Percentiles rank a stretch among this genome's conserved stretches.
Conservation (phyloP, 1,284 basidiomycete species). For the Malassezia slooffiae region DNA sequence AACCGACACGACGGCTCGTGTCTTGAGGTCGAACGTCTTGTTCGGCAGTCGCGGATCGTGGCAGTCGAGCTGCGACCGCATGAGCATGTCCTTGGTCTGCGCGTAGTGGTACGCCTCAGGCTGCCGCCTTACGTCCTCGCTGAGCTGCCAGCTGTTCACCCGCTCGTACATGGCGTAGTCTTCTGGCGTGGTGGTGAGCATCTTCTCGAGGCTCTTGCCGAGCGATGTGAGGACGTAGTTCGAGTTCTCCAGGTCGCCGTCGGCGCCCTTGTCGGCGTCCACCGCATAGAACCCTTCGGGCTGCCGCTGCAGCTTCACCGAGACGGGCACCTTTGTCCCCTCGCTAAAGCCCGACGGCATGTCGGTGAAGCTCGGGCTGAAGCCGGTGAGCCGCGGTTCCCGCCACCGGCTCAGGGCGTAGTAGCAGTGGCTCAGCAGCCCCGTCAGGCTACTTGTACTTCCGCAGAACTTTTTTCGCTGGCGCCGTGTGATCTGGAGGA, state of each 20-base stretch:
- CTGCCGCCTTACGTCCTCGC: conserved; percentile 48
- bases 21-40: conserved; percentile 90
- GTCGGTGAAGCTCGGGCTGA: conserved; percentile 51
- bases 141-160: conserved; percentile 34
- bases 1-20: conserved; percentile 72
- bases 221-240: conserved; percentile 48
- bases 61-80: conserved; percentile 93
- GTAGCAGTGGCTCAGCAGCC: conserved; percentile 75
- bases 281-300: conserved; percentile 59
- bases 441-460: conserved; percentile 81
- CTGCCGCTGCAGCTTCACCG: conserved; percentile 56
- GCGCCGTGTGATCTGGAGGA: conserved; percentile 57
- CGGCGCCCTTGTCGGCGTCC: conserved; percentile 57
- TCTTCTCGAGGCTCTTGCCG: conserved; percentile 81
- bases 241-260: conserved; percentile 30
- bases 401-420: conserved; percentile 51
- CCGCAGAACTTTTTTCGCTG: conserved; percentile 63
- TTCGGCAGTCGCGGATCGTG: conserved; percentile 70
- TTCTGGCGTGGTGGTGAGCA: conserved; percentile 60
- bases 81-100: conserved; percentile 65
- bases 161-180: conserved; percentile 61
- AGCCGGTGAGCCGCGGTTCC: conserved; percentile 36
- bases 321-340: conserved; percentile 68
- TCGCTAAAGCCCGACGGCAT: conserved; percentile 62
- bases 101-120: conserved; percentile 42